A percentile compares a stretch with the other conserved stretches of the same genome.
phyloP scores from a whole-genome alignment of 179 eudicot species.

The Carnegiea gigantea region DNA sequence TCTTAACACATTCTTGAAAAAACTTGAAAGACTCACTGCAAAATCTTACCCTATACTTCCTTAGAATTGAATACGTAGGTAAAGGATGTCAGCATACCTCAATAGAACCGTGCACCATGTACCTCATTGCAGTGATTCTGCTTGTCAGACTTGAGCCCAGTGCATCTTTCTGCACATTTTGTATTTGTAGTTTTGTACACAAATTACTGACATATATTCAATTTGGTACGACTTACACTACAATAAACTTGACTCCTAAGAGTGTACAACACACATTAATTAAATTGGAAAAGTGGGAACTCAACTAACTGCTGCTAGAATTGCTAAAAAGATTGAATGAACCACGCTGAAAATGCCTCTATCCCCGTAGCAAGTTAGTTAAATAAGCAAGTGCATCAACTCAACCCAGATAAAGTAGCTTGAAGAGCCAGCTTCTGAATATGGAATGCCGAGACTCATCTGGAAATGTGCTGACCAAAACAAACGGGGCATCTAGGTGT shows the following conservation, averaged over 20 bases:
- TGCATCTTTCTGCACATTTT: neutral
- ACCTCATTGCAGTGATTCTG: too few species aligned
- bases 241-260: neutral
- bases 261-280: constrained; percentile 7
- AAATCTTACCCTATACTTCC: too few species aligned
- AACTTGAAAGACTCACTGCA: too few species aligned
- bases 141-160: too few species aligned
- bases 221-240: neutral
- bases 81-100: too few species aligned
- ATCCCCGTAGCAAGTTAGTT: neutral
- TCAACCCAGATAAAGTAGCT: neutral
- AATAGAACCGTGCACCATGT: too few species aligned
- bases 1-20: too few species aligned
- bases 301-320: neutral
- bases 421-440: neutral
- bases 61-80: too few species aligned
- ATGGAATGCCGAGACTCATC: neutral
- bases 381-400: neutral
- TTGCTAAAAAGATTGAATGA: neutral
- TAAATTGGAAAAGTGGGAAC: neutral
- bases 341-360: neutral
- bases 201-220: constrained; percentile 7
- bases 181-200: constrained; percentile 3
- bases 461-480: neutral
- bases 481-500: neutral